These are phyloP conservation scores for Psidium guajava DNA, from an alignment of 345 rosid genomes.

Conservation along the genomic window DNA sequence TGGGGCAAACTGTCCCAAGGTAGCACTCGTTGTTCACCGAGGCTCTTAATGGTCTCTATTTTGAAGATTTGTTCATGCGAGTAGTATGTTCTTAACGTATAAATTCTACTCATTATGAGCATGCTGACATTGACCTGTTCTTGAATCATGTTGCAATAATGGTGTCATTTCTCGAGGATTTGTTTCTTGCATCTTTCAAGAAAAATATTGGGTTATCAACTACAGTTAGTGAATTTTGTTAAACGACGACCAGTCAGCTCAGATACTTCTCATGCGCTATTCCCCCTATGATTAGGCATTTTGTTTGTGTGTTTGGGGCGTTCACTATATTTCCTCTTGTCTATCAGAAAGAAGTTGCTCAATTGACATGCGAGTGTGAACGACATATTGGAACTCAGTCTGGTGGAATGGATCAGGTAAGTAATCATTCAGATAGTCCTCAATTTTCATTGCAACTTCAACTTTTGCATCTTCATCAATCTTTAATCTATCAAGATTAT, in stretches of 20 bases:
- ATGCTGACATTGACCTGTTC: not conserved
- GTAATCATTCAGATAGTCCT: not conserved
- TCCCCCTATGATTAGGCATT: not conserved
- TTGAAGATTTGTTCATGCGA: not conserved
- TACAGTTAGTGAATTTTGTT: not conserved
- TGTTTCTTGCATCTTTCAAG: not conserved
- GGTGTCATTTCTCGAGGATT: not conserved
- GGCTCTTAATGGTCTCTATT: not conserved
- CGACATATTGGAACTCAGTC: slow-evolving; percentile 95
- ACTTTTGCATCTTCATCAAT: not conserved
- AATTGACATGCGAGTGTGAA: slow-evolving; percentile 90
- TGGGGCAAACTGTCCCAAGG: slow-evolving; percentile 66
- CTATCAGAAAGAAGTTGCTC: slow-evolving; percentile 91
- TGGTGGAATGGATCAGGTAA: slow-evolving; percentile 99
- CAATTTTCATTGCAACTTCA: not conserved
- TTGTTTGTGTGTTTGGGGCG: not conserved
- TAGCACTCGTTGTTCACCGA: not conserved
- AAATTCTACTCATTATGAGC: not conserved
- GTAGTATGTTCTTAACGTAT: not conserved
- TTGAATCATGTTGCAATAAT: not conserved
- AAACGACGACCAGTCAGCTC: not conserved
- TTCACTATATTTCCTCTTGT: not conserved
- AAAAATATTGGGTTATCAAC: not conserved
- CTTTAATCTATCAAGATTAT: not conserved
- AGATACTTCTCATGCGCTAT: not conserved